Evolutionary conservation across 2,329 filamentous ascomycete genomes (phyloP).

Genomic region (Calonectria hawksworthii): DNA sequence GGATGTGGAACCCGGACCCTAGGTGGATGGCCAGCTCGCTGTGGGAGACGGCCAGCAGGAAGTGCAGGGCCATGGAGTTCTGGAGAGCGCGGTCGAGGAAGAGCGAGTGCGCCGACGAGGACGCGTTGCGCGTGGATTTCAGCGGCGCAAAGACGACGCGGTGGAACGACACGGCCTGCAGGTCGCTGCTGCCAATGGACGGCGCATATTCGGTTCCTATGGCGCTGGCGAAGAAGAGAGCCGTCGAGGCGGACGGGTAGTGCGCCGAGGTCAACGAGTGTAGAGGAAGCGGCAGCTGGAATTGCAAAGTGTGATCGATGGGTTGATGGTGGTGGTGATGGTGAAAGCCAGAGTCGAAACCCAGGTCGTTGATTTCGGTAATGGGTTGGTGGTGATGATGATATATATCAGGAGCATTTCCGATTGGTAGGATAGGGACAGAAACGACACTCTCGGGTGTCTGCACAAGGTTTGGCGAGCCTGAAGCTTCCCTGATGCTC

Average conservation of each 20-base stretch:
- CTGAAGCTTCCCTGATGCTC: neutral
- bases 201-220: constrained; percentile 19
- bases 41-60: constrained; percentile 28
- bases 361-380: neutral
- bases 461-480: neutral
- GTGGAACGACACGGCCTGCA: constrained; percentile 27
- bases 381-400: neutral
- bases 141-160: constrained; percentile 23
- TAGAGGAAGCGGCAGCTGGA: constrained; percentile 3
- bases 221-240: constrained; percentile 7
- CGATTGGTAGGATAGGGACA: constrained; percentile 4
- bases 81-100: constrained; percentile 24
- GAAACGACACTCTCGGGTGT: neutral
- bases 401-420: neutral
- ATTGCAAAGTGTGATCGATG: neutral
- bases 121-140: constrained; percentile 23
- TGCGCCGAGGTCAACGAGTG: neutral
- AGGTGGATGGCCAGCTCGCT: constrained; percentile 32
- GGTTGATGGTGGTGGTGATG: neutral
- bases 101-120: constrained; percentile 16
- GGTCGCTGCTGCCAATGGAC: constrained; percentile 22
- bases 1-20: constrained; percentile 11
- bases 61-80: constrained; percentile 26
- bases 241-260: constrained; percentile 3
- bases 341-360: neutral